These are phyloP conservation scores for Phytomonas sp. DNA, from an alignment of 208 protist species.

Conservation along the genomic window DNA sequence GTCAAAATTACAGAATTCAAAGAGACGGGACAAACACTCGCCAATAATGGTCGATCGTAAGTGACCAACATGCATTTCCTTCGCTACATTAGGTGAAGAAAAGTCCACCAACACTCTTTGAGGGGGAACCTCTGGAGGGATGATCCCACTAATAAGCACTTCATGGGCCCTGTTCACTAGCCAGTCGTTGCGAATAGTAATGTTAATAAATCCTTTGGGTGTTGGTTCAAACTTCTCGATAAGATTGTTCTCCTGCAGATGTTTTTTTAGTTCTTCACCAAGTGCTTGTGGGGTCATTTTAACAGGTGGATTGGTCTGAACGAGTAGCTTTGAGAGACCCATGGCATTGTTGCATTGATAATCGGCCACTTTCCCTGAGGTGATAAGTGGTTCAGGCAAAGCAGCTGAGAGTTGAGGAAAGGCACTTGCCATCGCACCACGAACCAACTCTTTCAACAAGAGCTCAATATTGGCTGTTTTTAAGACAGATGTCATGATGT, in stretches of 20 bases:
- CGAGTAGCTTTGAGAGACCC: slow-evolving; percentile 83
- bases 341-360: slow-evolving; percentile 96
- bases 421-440: slow-evolving; percentile 56
- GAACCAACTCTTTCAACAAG: slow-evolving; percentile 72
- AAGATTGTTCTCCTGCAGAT: slow-evolving; percentile 70
- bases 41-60: slow-evolving; percentile 98
- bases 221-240: slow-evolving; percentile 82
- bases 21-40: slow-evolving; percentile 89
- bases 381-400: slow-evolving; percentile 60
- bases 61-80: slow-evolving; percentile 98
- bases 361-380: slow-evolving; percentile 75
- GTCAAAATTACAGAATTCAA: slow-evolving; percentile 92
- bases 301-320: slow-evolving; percentile 55
- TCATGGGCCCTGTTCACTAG: slow-evolving; percentile 34
- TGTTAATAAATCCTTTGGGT: slow-evolving; percentile 91
- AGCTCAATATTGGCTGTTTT: slow-evolving; percentile 66
- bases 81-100: slow-evolving; percentile 98
- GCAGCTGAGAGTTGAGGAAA: slow-evolving; percentile 59
- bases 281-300: slow-evolving; percentile 81
- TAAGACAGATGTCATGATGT: neutral
- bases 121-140: slow-evolving; percentile 47
- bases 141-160: slow-evolving; percentile 55
- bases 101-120: slow-evolving; percentile 94
- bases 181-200: slow-evolving; percentile 69
- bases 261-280: slow-evolving; percentile 76